These are phyloP conservation scores for Xylaria sp. DNA, from an alignment of 2,329 filamentous ascomycete genomes.

Conservation along the genomic window DNA sequence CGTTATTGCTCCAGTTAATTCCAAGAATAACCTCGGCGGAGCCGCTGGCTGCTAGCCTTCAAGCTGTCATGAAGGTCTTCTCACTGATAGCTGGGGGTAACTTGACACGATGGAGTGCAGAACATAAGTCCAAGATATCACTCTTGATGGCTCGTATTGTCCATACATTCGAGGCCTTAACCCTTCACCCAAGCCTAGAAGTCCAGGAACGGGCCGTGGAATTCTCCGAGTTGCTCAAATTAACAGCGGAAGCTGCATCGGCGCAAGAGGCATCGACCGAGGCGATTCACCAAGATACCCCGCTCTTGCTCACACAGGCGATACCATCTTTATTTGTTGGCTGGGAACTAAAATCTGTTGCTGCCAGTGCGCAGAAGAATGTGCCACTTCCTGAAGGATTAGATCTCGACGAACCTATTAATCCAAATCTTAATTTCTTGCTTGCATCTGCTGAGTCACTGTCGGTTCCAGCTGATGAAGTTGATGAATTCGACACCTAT, in stretches of 20 bases:
- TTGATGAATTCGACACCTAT: constrained; percentile 75
- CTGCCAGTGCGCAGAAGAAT: constrained; percentile 82
- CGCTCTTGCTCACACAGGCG: constrained; percentile 87
- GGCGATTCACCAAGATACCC: constrained; percentile 71
- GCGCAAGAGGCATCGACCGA: constrained; percentile 70
- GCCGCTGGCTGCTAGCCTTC: constrained; percentile 81
- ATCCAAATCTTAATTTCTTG: constrained; percentile 75
- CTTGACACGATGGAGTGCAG: constrained; percentile 74
- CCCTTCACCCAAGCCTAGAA: constrained; percentile 86
- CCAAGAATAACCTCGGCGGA: constrained; percentile 68
- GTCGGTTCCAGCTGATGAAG: constrained; percentile 62
- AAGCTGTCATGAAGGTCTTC: constrained; percentile 88
- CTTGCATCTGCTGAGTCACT: constrained; percentile 69
- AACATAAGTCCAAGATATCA: constrained; percentile 78
- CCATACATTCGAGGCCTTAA: constrained; percentile 81
- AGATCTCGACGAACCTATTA: constrained; percentile 84
- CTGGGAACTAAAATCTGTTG: constrained; percentile 92
- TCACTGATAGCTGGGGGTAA: constrained; percentile 75
- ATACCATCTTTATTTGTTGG: constrained; percentile 89
- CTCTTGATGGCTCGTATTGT: constrained; percentile 85
- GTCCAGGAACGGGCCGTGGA: constrained; percentile 96
- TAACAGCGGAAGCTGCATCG: constrained; percentile 83
- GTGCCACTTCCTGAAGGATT: constrained; percentile 82
- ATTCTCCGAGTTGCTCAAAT: constrained; percentile 87
- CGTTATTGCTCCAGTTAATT: constrained; percentile 76